phyloP scores from a whole-genome alignment of 257 asterid genomes.

The Solanum bulbocastanum region DNA sequence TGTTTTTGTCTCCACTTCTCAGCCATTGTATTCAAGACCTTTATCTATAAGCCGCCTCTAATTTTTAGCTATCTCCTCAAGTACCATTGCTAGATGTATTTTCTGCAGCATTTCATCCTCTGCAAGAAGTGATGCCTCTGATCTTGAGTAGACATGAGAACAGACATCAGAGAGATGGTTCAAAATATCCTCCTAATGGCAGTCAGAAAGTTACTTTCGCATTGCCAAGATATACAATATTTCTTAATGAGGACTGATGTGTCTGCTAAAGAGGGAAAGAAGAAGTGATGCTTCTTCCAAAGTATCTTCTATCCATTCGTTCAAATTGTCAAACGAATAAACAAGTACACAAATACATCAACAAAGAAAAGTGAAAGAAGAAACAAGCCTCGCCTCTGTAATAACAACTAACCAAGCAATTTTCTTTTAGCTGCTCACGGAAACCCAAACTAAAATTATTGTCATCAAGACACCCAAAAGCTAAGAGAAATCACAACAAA shows the following conservation, averaged over 20 bases:
- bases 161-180: neutral
- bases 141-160: neutral
- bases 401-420: neutral
- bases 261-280: neutral
- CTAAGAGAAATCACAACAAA: neutral
- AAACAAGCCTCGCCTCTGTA: neutral
- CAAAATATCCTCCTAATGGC: neutral
- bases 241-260: neutral
- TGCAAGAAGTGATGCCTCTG: neutral
- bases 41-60: neutral
- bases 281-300: neutral
- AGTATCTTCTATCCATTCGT: neutral
- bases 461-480: neutral
- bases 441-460: neutral
- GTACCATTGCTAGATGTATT: neutral
- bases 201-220: neutral
- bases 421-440: neutral
- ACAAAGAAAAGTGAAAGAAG: neutral
- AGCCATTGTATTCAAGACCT: neutral
- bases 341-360: neutral
- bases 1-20: neutral
- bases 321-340: neutral
- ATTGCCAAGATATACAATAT: neutral
- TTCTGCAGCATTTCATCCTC: neutral
- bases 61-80: neutral